Evolutionary conservation across 352 stramenopile species (phyloP).

Genomic region (Phytophthora pisi): DNA sequence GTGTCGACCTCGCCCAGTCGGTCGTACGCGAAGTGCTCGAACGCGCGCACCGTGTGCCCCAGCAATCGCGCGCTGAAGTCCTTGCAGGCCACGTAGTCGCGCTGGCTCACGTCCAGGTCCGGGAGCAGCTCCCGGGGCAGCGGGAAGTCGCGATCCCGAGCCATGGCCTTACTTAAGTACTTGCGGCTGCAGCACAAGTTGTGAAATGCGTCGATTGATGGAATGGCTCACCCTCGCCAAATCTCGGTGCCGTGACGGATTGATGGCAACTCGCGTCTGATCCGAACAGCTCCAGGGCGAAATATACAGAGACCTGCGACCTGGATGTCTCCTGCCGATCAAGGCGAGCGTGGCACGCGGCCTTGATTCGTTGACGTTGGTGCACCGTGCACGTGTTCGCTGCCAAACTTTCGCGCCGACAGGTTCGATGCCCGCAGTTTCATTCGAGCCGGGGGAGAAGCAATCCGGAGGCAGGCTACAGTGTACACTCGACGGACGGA

Average conservation of each 20-base stretch:
- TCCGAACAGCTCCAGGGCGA: slow-evolving; percentile 17
- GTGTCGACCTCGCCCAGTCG: slow-evolving; percentile 36
- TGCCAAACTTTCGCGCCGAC: slow-evolving; percentile 10
- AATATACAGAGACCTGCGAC: slow-evolving; percentile 13
- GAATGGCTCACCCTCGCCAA: slow-evolving; percentile 7
- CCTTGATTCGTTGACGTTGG: background rate
- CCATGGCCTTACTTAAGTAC: slow-evolving; percentile 18
- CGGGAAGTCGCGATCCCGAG: slow-evolving; percentile 49
- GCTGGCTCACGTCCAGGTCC: slow-evolving; percentile 33
- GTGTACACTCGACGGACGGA: too few species aligned
- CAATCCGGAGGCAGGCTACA: too few species aligned
- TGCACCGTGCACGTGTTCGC: slow-evolving; percentile 9
- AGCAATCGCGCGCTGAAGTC: slow-evolving; percentile 43
- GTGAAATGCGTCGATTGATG: slow-evolving; percentile 10
- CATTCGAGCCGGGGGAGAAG: too few species aligned
- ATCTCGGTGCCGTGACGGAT: slow-evolving; percentile 9
- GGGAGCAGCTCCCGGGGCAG: slow-evolving; percentile 43
- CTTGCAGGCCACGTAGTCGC: slow-evolving; percentile 41
- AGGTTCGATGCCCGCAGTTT: background rate
- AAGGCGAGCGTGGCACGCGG: slow-evolving; percentile 7
- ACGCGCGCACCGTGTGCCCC: slow-evolving; percentile 45
- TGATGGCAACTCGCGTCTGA: slow-evolving; percentile 12
- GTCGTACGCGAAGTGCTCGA: slow-evolving; percentile 39
- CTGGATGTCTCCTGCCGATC: background rate
- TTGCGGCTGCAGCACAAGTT: slow-evolving; percentile 27